Evolutionary conservation across 805 yeast species (phyloP).

Genomic region (Candida andamanensis): DNA sequence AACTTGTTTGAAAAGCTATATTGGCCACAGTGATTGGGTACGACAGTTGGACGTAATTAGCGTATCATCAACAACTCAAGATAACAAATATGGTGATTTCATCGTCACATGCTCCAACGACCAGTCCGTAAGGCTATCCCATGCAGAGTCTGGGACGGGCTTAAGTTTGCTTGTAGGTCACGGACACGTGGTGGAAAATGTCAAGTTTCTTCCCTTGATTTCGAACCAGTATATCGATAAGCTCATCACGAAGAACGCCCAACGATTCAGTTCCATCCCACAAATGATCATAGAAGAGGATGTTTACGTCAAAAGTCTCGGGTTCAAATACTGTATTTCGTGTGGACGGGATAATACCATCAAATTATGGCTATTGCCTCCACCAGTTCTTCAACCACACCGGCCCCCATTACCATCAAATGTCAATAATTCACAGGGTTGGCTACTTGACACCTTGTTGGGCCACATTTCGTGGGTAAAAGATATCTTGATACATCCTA

Average conservation of each 20-base stretch:
- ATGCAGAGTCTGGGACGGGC: slow-evolving; percentile 62
- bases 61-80: slow-evolving; percentile 9
- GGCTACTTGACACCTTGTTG: slow-evolving; percentile 47
- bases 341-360: slow-evolving; percentile 76
- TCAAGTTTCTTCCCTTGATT: slow-evolving; percentile 55
- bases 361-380: slow-evolving; percentile 72
- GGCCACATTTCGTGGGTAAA: slow-evolving; percentile 91
- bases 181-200: slow-evolving; percentile 75
- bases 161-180: slow-evolving; percentile 69
- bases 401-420: slow-evolving; percentile 51
- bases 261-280: slow-evolving; percentile 29
- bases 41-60: slow-evolving; percentile 46
- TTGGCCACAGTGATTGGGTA: slow-evolving; percentile 89
- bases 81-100: slow-evolving; percentile 43
- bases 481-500: slow-evolving; percentile 65
- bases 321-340: slow-evolving; percentile 68
- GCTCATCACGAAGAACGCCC: slow-evolving; percentile 27
- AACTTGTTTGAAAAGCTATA: slow-evolving; percentile 57
- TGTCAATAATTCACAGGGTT: slow-evolving; percentile 53
- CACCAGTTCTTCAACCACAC: slow-evolving; percentile 54
- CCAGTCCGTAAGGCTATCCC: slow-evolving; percentile 64
- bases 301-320: slow-evolving; percentile 31
- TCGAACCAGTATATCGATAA: slow-evolving; percentile 47
- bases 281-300: slow-evolving; percentile 22
- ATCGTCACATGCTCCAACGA: slow-evolving; percentile 75